phyloP scores from a whole-genome alignment of 169 alveolate genomes.

The Plasmodium malariae region DNA sequence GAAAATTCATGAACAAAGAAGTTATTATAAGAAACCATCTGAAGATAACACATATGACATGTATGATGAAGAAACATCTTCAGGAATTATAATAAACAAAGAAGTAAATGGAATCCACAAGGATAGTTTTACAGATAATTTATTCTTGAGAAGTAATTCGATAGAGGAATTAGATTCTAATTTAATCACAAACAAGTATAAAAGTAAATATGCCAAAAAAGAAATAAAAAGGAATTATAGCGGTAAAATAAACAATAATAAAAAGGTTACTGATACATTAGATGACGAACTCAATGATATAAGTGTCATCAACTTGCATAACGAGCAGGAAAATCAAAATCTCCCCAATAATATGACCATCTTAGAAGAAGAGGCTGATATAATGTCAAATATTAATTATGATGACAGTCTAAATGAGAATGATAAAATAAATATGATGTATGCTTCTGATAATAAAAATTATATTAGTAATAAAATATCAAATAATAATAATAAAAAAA shows the following conservation, averaged over 20 bases:
- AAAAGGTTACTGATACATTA: neutral
- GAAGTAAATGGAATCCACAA: neutral
- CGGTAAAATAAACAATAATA: neutral
- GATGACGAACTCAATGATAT: neutral
- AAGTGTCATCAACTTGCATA: neutral
- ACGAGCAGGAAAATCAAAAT: neutral
- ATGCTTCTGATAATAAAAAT: slow-evolving; percentile 3
- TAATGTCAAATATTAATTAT: neutral
- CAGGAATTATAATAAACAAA: neutral
- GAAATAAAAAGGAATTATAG: neutral
- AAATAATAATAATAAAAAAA: no score
- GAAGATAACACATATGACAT: neutral
- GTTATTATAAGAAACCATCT: neutral
- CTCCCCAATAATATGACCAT: neutral
- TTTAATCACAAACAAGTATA: slow-evolving; percentile 50
- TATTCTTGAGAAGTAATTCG: slow-evolving; percentile 36
- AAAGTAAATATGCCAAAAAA: neutral
- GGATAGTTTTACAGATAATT: slow-evolving; percentile 22
- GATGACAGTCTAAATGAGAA: neutral
- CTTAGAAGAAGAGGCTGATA: slow-evolving; percentile 7
- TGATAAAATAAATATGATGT: slow-evolving; percentile 3
- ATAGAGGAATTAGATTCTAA: slow-evolving; percentile 72
- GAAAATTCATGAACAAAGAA: slow-evolving; percentile 1
- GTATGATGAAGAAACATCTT: neutral
- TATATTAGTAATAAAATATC: neutral